These are phyloP conservation scores for Hibiscus mutabilis DNA, from an alignment of 345 rosid genomes.

Conservation along the genomic window DNA sequence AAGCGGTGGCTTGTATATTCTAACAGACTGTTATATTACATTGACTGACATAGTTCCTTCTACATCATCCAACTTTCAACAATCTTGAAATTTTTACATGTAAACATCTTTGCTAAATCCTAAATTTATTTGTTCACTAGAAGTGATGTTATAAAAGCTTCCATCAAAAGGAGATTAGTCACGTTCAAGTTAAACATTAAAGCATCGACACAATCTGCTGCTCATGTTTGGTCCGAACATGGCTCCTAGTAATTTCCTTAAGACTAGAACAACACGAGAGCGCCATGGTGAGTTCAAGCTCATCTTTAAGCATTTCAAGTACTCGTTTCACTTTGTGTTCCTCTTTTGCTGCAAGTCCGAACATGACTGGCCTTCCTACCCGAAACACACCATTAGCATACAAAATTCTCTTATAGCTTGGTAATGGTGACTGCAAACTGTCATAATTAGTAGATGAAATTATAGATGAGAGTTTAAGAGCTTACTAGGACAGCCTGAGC, in stretches of 20 bases:
- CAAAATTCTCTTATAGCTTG: neutral
- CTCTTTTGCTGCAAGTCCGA: conserved; percentile 10
- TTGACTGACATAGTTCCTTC: too few relatives aligned
- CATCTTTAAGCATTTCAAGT: conserved; percentile 66
- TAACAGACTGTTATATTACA: too few relatives aligned
- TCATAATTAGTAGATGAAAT: neutral
- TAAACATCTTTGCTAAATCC: too few relatives aligned
- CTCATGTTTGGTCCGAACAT: conserved; percentile 40
- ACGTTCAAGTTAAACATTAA: conserved; percentile 2
- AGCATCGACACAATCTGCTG: conserved; percentile 46
- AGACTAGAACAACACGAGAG: conserved; percentile 62
- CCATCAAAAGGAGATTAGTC: too few relatives aligned
- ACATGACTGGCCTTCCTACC: conserved; percentile 72
- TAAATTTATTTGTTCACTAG: too few relatives aligned
- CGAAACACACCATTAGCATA: conserved; percentile 16
- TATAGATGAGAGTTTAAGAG: neutral
- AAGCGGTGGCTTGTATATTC: too few relatives aligned
- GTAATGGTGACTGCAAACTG: too few relatives aligned
- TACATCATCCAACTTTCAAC: too few relatives aligned
- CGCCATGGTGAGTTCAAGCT: conserved; percentile 76
- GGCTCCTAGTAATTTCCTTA: conserved; percentile 54
- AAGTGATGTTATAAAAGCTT: too few relatives aligned
- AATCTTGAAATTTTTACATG: too few relatives aligned
- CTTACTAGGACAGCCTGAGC: conserved; percentile 86
- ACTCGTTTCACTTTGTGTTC: conserved; percentile 54